A percentile compares a stretch with the other conserved stretches of the same genome.
These are phyloP conservation scores for Leishmania tropica DNA, from an alignment of 208 protist genomes.

Conservation along the genomic window DNA sequence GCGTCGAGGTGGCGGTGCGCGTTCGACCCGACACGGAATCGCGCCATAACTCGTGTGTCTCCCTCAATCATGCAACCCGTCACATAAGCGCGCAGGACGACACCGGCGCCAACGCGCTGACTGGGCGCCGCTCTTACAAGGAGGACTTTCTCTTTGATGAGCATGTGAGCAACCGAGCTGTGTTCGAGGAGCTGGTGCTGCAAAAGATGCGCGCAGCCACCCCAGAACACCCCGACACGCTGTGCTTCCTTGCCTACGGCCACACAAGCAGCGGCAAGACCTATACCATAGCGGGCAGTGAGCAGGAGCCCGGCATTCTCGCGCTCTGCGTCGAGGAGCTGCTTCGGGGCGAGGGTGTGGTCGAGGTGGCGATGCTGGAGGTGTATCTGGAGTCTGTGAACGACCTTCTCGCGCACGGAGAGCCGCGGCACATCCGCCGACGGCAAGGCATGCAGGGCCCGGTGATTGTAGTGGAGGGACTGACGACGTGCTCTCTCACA, in stretches of 20 bases:
- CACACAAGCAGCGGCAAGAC: constrained; percentile 92
- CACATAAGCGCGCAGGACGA: constrained; percentile 34
- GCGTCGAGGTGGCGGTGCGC: constrained; percentile 75
- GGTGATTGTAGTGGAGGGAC: constrained; percentile 71
- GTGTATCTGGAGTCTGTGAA: constrained; percentile 85
- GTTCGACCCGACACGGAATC: constrained; percentile 40
- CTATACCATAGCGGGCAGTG: constrained; percentile 77
- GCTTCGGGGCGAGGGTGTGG: constrained; percentile 66
- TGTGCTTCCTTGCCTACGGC: constrained; percentile 89
- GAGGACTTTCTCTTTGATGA: constrained; percentile 49
- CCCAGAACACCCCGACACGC: constrained; percentile 66
- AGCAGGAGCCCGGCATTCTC: constrained; percentile 69
- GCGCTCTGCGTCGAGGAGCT: constrained; percentile 70
- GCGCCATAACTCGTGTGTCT: constrained; percentile 39
- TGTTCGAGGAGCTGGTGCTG: constrained; percentile 72
- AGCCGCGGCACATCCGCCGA: constrained; percentile 55
- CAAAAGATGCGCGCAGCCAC: constrained; percentile 55
- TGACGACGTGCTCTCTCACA: constrained; percentile 68
- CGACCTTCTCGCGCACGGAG: constrained; percentile 76
- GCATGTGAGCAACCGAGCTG: constrained; percentile 47
- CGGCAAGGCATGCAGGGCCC: constrained; percentile 28
- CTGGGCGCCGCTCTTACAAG: constrained; percentile 31
- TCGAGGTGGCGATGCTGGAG: constrained; percentile 89
- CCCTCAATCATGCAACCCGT: constrained; percentile 19
- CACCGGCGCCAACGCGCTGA: constrained; percentile 6